These are phyloP conservation scores for Periconia macrospinosa DNA, from an alignment of 2,329 filamentous ascomycete species.

Conservation along the genomic window DNA sequence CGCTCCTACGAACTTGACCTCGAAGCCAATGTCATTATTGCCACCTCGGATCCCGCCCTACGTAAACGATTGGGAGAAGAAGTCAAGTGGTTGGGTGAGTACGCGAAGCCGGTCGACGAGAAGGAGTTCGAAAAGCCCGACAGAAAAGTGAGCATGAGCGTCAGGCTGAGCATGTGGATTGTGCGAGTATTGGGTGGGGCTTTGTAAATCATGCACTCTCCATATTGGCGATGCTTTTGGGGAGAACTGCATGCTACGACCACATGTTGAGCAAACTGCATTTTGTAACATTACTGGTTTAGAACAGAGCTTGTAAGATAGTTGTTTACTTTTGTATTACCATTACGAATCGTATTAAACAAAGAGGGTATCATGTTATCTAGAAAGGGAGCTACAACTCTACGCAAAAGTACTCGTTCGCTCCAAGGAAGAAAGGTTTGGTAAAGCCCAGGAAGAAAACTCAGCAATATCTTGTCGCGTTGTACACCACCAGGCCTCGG, in stretches of 20 bases:
- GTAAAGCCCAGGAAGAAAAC: background rate
- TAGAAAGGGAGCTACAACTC: background rate
- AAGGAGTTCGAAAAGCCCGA: conserved; percentile 82
- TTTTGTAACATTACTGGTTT: background rate
- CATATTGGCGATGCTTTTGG: too few species aligned
- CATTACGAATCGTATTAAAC: conserved; percentile 12
- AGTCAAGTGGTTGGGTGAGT: conserved; percentile 75
- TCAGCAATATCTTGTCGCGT: conserved; percentile 45
- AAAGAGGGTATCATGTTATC: conserved; percentile 19
- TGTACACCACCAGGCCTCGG: conserved; percentile 50
- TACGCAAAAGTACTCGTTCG: background rate
- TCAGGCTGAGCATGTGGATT: conserved; percentile 91
- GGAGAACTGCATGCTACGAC: too few species aligned
- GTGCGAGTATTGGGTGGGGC: conserved; percentile 83
- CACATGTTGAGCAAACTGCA: background rate
- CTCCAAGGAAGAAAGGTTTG: background rate
- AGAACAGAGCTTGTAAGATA: background rate
- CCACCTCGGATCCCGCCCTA: conserved; percentile 74
- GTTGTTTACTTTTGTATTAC: conserved; percentile 1
- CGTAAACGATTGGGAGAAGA: conserved; percentile 76
- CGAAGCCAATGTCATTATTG: conserved; percentile 83
- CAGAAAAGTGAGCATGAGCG: conserved; percentile 80
- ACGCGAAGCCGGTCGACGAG: conserved; percentile 68
- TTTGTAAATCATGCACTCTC: conserved; percentile 53
- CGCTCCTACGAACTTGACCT: conserved; percentile 90